Base-by-base conservation (phyloP, 2,329 filamentous ascomycete genomes). In the Apiospora sp. region DNA sequence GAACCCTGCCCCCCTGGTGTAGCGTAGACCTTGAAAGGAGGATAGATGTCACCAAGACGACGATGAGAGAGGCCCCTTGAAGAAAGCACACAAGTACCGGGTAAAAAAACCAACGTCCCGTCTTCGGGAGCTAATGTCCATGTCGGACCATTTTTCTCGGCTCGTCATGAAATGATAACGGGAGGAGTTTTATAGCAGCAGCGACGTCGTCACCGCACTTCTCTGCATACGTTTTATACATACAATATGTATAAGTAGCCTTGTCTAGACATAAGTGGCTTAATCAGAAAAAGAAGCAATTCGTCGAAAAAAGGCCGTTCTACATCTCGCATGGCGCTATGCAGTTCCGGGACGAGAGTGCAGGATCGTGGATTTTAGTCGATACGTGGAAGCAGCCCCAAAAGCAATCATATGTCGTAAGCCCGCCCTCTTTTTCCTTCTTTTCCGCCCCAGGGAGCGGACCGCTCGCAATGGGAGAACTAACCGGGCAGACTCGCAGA, bases 1-100 rank as follows among this genome's bases (percentile, higher is more conserved):
- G 27, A 30, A 30, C 27, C 27, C 27, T 2, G 27, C 27, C 30
- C 37, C 37, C 10, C 58, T 64, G 41, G 34, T 19, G 58, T 22
- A 30, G 27, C n/a, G n/a, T 30, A 24, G 19, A 41, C 19, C 34
- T 24, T 10, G 34, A 22, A 22, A 34, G 24, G 51, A 30, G 27
- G 16, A 58, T 13, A 34, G 30, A 41, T 64, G 58, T 14, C 34
- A 41, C 58, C 34, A 34, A 14, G 3, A n/a, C 34, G 58, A 64
- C 8, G 51, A 58, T 7, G 37, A 30, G 27, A 30, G 27, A 61
- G 19, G 30, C 14, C 58, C 58, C 34, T 64, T 64, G 58, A 64
- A 61, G 30, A 61, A 24, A 61, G 54, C 30, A 64, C 30, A 64
- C 30, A 64, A n/a, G 58, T 41, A 64, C 58, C 58, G 34, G 58